A percentile compares a stretch with the other conserved stretches of the same genome.
These are phyloP conservation scores for Chimonanthus praecox DNA, from an alignment of 164 flowering plant species.

Conservation along the genomic window DNA sequence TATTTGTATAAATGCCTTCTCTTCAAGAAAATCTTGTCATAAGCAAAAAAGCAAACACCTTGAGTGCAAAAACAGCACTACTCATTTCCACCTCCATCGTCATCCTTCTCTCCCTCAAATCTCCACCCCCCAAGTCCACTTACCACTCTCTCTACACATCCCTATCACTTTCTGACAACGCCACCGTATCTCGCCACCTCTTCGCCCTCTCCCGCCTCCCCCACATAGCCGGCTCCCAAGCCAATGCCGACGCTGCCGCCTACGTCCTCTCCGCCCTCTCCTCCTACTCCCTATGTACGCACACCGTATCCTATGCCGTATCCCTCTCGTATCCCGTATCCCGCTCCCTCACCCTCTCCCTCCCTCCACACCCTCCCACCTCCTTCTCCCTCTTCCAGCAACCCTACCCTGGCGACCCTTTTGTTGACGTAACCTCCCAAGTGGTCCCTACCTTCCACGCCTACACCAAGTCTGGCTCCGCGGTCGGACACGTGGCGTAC, in stretches of 20 bases:
- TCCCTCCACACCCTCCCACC: conserved; percentile 19
- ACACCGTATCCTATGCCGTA: conserved; percentile 38
- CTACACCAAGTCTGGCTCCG: conserved; percentile 57
- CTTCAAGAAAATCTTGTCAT: background rate
- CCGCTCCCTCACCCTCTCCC: conserved; percentile 35
- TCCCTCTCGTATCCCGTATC: conserved; percentile 47
- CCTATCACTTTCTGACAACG: conserved; percentile 37
- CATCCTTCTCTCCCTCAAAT: conserved; percentile 16
- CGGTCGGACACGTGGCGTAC: conserved; percentile 46
- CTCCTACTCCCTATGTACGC: conserved; percentile 33
- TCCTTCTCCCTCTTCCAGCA: conserved; percentile 43
- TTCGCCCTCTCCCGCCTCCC: conserved; percentile 54
- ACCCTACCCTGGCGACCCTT: conserved; percentile 40
- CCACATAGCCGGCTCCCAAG: conserved; percentile 59
- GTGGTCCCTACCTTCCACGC: conserved; percentile 64
- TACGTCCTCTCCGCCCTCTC: conserved; percentile 49
- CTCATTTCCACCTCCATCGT: conserved; percentile 22
- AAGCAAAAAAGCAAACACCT: background rate
- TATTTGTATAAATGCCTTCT: background rate
- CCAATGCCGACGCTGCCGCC: conserved; percentile 58
- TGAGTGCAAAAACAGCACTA: conserved; percentile 3
- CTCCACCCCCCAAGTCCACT: conserved; percentile 17
- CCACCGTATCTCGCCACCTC: conserved; percentile 51
- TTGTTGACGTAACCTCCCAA: conserved; percentile 42
- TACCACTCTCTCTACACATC: conserved; percentile 30